These are phyloP conservation scores for Chaetomiaceae sp. DNA, from an alignment of 2,329 filamentous ascomycete species.

Conservation along the genomic window DNA sequence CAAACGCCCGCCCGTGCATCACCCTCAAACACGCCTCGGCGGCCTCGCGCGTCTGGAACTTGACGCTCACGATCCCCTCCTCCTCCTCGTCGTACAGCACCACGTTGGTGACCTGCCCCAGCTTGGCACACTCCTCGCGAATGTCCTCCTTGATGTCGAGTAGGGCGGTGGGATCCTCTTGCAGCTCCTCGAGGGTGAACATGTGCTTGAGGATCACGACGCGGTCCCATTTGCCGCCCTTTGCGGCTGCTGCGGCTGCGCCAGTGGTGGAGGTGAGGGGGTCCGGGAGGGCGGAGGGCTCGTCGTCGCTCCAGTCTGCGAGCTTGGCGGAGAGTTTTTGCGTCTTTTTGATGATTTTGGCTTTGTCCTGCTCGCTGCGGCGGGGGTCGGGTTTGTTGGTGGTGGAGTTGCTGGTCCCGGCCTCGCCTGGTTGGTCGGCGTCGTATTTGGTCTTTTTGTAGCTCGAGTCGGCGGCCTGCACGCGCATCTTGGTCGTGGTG, in stretches of 20 bases:
- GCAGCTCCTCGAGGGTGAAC: constrained; percentile 82
- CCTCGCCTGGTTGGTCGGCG: too few relatives aligned
- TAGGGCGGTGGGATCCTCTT: constrained; percentile 76
- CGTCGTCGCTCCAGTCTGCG: constrained; percentile 93
- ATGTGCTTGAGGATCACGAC: constrained; percentile 86
- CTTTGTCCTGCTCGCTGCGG: constrained; percentile 67
- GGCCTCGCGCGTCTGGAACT: constrained; percentile 67
- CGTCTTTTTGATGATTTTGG: constrained; percentile 86
- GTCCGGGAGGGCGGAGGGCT: constrained; percentile 48
- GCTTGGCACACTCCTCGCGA: constrained; percentile 79
- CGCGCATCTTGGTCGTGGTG: constrained; percentile 64
- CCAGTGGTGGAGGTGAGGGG: background rate
- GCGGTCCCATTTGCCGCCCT: constrained; percentile 61
- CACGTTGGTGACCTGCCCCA: constrained; percentile 86
- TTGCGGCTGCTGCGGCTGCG: constrained; percentile 31
- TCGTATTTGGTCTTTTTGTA: constrained; percentile 85
- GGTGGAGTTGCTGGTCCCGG: constrained; percentile 17
- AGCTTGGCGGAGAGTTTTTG: constrained; percentile 89
- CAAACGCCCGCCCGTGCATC: constrained; percentile 80
- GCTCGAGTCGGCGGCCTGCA: constrained; percentile 80
- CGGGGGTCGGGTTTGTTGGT: constrained; percentile 12
- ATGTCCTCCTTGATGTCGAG: constrained; percentile 95
- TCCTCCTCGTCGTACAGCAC: constrained; percentile 83
- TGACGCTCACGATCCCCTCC: constrained; percentile 79
- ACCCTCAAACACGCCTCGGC: constrained; percentile 67